Base-by-base conservation (phyloP, 129 eudicot genomes). In the Logfia minima region DNA sequence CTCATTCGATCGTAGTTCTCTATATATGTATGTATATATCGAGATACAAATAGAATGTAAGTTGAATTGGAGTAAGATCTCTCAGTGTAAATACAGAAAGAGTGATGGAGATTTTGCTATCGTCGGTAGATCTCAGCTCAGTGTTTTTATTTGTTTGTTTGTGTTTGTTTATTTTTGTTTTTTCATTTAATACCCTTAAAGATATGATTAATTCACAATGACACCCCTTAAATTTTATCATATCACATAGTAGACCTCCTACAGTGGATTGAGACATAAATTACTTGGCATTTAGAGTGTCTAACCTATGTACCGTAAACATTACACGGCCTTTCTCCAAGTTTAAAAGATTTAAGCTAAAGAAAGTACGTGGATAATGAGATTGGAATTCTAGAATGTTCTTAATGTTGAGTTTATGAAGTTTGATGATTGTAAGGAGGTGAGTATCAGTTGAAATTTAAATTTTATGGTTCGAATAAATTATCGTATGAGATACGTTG, bases 81-180 rank as follows among this genome's bases (percentile, higher is more conserved):
- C 8, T 71, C 51, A 60, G 71, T 70, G 45, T 43, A 79, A 52
- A 78, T 69, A 18, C 76, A 70, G 26, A 60, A 53, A 61, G 71
- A 71, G 77, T 60, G 76, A 78, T 62, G 59, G 43, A 53, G 75
- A 79, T 13, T 72, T 58, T n/a, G 61, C 29, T 69, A 58, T 69
- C 81, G 82, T 48, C 72, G 72, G 77, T 79, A 58, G 82, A 79
- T 79, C 83, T 79, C 56, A 72, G 55, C 74, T 24, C 74, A 3
- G 32, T 68, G 66, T 48, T 31, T 31, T 4, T 31, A 5, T 31
- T 31, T 31, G 35, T 32, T 35, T 62, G 31, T 51, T 1, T 26
- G 51, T 24, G 0, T 70, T 58, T 26, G 34, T 41, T 60, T 68
- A 6, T 55, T 56, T 67, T 69, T 1, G 0, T 0, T 37, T 34